A percentile compares a stretch with the other conserved stretches of the same genome.
Conservation (phyloP, 345 rosid species). For the Murraya paniculata region DNA sequence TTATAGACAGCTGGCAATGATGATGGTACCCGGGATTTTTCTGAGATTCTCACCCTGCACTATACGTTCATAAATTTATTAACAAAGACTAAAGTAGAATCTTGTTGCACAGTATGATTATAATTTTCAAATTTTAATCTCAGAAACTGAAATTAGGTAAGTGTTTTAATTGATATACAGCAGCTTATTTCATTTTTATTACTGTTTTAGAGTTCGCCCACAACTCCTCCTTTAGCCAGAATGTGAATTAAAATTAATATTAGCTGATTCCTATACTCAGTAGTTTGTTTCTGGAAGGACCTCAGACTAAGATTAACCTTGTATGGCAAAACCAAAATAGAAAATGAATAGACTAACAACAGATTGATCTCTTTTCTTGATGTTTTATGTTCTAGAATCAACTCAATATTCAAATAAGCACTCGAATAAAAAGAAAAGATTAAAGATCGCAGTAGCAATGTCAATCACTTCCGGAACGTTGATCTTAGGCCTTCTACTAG, state of each 20-base stretch:
- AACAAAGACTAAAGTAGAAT: background rate
- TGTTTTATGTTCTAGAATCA: background rate
- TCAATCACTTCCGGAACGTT: background rate
- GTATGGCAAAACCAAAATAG: background rate
- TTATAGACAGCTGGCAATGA: too few species aligned
- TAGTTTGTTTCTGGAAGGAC: background rate
- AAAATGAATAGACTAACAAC: background rate
- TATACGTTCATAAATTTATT: too few species aligned
- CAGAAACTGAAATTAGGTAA: slow-evolving; percentile 19
- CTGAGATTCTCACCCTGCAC: too few species aligned
- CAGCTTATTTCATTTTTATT: background rate
- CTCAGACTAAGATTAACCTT: background rate
- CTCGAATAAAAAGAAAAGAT: background rate
- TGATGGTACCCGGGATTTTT: too few species aligned
- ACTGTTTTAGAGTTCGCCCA: too few species aligned
- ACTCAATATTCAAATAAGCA: background rate
- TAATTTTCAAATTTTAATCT: background rate
- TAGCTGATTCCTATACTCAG: background rate
- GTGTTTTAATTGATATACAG: background rate
- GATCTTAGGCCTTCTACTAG: background rate
- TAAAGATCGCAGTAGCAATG: background rate
- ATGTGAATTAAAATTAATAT: background rate
- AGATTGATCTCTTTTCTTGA: background rate
- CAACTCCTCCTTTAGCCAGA: background rate
- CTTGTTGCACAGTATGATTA: background rate